Conservation (phyloP, 2,329 filamentous ascomycete genomes). For the Sarocladiaceae sp. region DNA sequence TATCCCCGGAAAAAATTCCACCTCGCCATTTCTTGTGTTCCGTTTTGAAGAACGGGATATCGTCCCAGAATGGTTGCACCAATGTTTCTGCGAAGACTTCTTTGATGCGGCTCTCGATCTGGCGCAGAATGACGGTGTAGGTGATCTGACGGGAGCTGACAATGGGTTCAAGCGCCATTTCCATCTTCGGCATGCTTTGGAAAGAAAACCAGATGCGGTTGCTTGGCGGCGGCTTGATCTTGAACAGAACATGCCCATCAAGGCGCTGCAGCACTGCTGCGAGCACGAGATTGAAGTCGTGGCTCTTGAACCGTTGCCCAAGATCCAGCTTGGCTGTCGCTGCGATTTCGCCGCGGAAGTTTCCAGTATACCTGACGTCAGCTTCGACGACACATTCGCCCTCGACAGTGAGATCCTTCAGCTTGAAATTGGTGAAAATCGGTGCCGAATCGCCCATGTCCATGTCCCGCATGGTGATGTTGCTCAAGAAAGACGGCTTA, state of each 20-base stretch:
- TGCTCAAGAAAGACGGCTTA: constrained; percentile 82
- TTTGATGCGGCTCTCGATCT: constrained; percentile 91
- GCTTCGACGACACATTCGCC: constrained; percentile 84
- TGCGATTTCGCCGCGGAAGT: constrained; percentile 82
- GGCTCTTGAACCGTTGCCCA: constrained; percentile 78
- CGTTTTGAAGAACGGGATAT: constrained; percentile 84
- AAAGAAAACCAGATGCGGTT: constrained; percentile 97
- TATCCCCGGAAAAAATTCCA: constrained; percentile 66
- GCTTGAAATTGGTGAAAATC: constrained; percentile 78
- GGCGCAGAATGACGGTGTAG: constrained; percentile 81
- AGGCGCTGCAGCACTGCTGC: constrained; percentile 79
- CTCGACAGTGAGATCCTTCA: constrained; percentile 85
- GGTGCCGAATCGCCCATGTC: constrained; percentile 83
- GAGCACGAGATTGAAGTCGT: constrained; percentile 83
- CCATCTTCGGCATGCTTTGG: constrained; percentile 87
- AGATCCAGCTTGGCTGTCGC: constrained; percentile 91
- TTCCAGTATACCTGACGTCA: constrained; percentile 83
- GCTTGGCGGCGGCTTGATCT: constrained; percentile 90
- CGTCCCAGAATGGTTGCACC: constrained; percentile 93
- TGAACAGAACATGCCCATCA: constrained; percentile 77
- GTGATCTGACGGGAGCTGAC: constrained; percentile 94
- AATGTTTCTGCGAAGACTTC: constrained; percentile 90
- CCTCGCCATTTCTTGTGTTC: constrained; percentile 72
- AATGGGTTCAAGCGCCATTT: constrained; percentile 90
- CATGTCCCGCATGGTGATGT: constrained; percentile 74